Conservation (phyloP, 164 flowering plant species). For the Vitis cinerea region DNA sequence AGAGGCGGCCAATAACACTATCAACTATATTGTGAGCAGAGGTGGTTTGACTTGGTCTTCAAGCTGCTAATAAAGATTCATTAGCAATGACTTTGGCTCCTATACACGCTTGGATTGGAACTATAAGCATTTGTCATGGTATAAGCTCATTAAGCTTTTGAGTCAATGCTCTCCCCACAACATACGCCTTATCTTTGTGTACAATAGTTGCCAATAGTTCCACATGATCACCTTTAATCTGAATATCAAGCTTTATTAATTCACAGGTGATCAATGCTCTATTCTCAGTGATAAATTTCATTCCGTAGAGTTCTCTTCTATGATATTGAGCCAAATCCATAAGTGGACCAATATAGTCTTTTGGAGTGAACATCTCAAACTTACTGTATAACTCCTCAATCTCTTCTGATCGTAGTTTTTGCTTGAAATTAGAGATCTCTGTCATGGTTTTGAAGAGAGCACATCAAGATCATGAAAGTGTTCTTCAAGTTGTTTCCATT, state of each 20-base stretch:
- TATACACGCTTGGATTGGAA: conserved; percentile 94
- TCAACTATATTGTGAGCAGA: too few species aligned
- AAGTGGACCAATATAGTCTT: conserved; percentile 88
- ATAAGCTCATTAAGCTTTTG: conserved; percentile 94
- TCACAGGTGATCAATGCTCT: conserved; percentile 85
- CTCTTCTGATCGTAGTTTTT: too few species aligned
- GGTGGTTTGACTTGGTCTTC: too few species aligned
- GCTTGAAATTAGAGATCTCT: too few species aligned
- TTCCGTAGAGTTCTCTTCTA: conserved; percentile 87
- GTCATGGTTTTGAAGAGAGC: too few species aligned
- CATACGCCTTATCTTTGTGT: conserved; percentile 94
- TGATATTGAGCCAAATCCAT: conserved; percentile 97
- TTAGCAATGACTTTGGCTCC: conserved; percentile 95
- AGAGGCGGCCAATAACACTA: too few species aligned
- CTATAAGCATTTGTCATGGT: conserved; percentile 97
- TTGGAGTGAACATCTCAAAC: conserved; percentile 97
- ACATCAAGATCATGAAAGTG: too few species aligned
- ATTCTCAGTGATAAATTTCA: conserved; percentile 82
- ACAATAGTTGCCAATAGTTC: conserved; percentile 96
- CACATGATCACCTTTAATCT: conserved; percentile 79
- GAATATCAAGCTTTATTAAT: conserved; percentile 87
- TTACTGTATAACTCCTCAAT: conserved; percentile 2
- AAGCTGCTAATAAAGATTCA: conserved; percentile 70
- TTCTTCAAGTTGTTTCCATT: too few species aligned
- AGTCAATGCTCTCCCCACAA: conserved; percentile 89